Conservation (phyloP, 2,329 filamentous ascomycete genomes). For the Epichloe glyceriae region DNA sequence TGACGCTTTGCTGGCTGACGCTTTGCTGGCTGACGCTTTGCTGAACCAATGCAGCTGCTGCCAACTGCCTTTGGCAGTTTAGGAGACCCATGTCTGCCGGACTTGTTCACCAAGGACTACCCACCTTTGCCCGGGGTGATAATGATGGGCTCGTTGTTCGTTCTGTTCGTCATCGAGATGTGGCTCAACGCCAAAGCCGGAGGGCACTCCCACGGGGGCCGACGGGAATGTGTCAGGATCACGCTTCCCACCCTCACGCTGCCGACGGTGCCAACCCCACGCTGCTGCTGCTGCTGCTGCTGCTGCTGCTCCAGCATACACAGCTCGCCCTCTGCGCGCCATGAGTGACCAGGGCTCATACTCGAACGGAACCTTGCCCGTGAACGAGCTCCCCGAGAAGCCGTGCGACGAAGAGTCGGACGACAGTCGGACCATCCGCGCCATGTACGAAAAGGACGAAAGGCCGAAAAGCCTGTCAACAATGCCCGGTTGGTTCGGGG, state of each 20-base stretch:
- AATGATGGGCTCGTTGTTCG: slow-evolving; percentile 50
- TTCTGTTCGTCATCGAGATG: slow-evolving; percentile 50
- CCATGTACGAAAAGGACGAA: slow-evolving; percentile 13
- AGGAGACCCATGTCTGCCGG: slow-evolving; percentile 41
- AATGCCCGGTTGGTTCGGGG: slow-evolving; percentile 50
- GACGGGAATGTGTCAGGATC: slow-evolving; percentile 21
- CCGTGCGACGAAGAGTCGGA: neutral
- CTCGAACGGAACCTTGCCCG: neutral
- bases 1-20: slow-evolving; percentile 1
- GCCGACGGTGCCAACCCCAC: no score
- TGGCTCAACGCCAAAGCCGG: slow-evolving; percentile 46
- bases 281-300: neutral
- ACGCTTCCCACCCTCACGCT: neutral
- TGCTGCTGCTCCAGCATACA: neutral
- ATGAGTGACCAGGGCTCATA: neutral
- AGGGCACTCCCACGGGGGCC: slow-evolving; percentile 46
- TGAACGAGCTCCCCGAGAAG: neutral
- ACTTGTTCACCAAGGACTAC: slow-evolving; percentile 46
- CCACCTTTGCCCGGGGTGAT: slow-evolving; percentile 50
- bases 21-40: slow-evolving; percentile 1
- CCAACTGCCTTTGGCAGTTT: slow-evolving; percentile 45
- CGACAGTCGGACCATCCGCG: neutral
- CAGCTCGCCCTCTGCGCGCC: neutral
- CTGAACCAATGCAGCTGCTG: slow-evolving; percentile 29
- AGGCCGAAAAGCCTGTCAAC: slow-evolving; percentile 14